Conservation (phyloP, 768 basidiomycete species). For the Amanita rimosa region DNA sequence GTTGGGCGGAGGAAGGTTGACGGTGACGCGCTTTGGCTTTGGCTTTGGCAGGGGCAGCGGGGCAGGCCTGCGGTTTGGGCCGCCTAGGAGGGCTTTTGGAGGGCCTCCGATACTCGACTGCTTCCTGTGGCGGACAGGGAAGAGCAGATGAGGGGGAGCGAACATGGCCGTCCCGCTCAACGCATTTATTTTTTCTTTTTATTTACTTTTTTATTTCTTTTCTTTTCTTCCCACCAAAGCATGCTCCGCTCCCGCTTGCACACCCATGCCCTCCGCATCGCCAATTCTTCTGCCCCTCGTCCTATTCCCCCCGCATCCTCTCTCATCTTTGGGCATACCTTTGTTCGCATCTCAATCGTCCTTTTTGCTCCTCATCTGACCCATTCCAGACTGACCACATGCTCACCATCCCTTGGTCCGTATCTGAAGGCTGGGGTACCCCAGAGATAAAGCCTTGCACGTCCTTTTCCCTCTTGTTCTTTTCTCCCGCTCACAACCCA, state of each 20-base stretch:
- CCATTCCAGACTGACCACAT: slow-evolving; percentile 69
- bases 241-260: slow-evolving; percentile 14
- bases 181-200: slow-evolving; percentile 16
- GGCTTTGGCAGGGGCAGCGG: slow-evolving; percentile 52
- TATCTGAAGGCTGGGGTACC: slow-evolving; percentile 63
- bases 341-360: slow-evolving; percentile 35
- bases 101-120: slow-evolving; percentile 76
- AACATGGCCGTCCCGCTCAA: slow-evolving; percentile 24
- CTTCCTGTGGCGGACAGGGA: slow-evolving; percentile 48
- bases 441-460: slow-evolving; percentile 79
- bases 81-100: slow-evolving; percentile 79
- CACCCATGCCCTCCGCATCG: slow-evolving; percentile 43
- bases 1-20: slow-evolving; percentile 44
- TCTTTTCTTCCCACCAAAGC: neutral
- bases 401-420: slow-evolving; percentile 70
- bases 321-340: slow-evolving; percentile 78
- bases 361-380: slow-evolving; percentile 1
- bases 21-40: slow-evolving; percentile 57
- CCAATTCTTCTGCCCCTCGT: slow-evolving; percentile 39
- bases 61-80: slow-evolving; percentile 66
- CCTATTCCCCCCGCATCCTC: slow-evolving; percentile 50
- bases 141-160: slow-evolving; percentile 35
- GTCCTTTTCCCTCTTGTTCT: slow-evolving; percentile 4
- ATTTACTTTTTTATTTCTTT: neutral
- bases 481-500: neutral